A percentile compares a stretch with the other conserved stretches of the same genome.
These are phyloP conservation scores for Phytophthora brassicae DNA, from an alignment of 352 stramenopile genomes.

Conservation along the genomic window DNA sequence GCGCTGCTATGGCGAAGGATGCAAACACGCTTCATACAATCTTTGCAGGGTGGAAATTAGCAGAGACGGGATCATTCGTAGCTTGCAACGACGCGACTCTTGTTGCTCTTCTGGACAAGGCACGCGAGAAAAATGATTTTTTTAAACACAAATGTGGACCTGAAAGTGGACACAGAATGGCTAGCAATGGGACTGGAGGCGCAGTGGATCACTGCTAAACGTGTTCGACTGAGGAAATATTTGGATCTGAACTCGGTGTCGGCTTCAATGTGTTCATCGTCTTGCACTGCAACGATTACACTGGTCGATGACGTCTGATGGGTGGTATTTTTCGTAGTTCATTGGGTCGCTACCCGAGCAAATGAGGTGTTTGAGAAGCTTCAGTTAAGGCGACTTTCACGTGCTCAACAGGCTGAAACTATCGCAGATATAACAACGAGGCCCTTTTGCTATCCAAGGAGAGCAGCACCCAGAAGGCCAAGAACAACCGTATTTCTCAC, in stretches of 20 bases:
- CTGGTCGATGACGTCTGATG: constrained; percentile 43
- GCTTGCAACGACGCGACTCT: constrained; percentile 33
- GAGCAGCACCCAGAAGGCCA: background rate
- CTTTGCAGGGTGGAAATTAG: constrained; percentile 60
- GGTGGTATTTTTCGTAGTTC: constrained; percentile 49
- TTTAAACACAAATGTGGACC: constrained; percentile 1
- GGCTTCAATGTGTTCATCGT: background rate
- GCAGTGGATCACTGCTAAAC: constrained; percentile 53
- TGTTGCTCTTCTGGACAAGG: constrained; percentile 42
- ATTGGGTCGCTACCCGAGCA: constrained; percentile 41
- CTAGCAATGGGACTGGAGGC: constrained; percentile 33
- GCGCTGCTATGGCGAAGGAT: constrained; percentile 54
- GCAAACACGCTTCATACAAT: constrained; percentile 46
- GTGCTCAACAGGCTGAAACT: constrained; percentile 9
- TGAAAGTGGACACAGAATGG: constrained; percentile 3
- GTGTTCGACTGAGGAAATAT: constrained; percentile 52
- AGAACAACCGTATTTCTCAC: constrained; percentile 15
- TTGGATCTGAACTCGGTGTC: constrained; percentile 33
- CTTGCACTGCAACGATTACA: background rate
- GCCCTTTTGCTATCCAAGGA: constrained; percentile 35
- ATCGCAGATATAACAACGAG: constrained; percentile 30
- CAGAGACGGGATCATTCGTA: constrained; percentile 31
- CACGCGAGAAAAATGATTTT: constrained; percentile 35
- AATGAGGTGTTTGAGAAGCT: constrained; percentile 35
- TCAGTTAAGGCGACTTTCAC: constrained; percentile 8